Evolutionary conservation across 2,329 filamentous ascomycete genomes (phyloP).

Genomic region (Periconia sp.): DNA sequence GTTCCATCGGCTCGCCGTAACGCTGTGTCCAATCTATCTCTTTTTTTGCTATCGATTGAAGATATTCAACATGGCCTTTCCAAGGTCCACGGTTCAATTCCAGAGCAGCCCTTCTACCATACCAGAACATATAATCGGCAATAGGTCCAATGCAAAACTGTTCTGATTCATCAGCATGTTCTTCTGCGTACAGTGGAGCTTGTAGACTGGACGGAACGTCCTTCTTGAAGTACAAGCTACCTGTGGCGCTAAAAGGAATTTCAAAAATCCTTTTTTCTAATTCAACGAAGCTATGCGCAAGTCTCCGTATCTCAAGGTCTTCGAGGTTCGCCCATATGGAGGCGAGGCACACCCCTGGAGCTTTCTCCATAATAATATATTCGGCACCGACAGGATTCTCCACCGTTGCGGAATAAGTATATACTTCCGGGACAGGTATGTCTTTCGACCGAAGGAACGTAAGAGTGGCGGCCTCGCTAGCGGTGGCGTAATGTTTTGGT

Average conservation of each 20-base stretch:
- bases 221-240: constrained; percentile 29
- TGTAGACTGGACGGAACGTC: constrained; percentile 17
- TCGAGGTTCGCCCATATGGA: constrained; percentile 25
- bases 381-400: constrained; percentile 39
- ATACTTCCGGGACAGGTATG: constrained; percentile 39
- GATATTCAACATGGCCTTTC: constrained; percentile 18
- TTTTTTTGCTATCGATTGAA: constrained; percentile 13
- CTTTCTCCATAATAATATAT: constrained; percentile 40
- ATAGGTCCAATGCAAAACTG: constrained; percentile 29
- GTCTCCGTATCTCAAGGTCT: constrained; percentile 12
- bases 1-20: constrained; percentile 14
- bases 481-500: constrained; percentile 21
- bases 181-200: constrained; percentile 10
- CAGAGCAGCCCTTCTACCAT: constrained; percentile 21
- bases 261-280: constrained; percentile 22
- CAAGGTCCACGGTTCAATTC: constrained; percentile 28
- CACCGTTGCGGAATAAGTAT: constrained; percentile 26
- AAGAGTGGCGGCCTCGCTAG: constrained; percentile 41
- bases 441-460: constrained; percentile 25
- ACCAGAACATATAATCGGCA: constrained; percentile 25
- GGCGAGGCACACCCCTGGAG: constrained; percentile 29
- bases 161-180: constrained; percentile 5
- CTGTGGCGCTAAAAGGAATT: constrained; percentile 26
- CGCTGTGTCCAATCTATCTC: constrained; percentile 12
- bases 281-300: constrained; percentile 24